Percentiles rank a stretch among this genome's conserved stretches.
Evolutionary conservation across 352 stramenopile genomes (phyloP).

Genomic region (Phytophthora sp.): DNA sequence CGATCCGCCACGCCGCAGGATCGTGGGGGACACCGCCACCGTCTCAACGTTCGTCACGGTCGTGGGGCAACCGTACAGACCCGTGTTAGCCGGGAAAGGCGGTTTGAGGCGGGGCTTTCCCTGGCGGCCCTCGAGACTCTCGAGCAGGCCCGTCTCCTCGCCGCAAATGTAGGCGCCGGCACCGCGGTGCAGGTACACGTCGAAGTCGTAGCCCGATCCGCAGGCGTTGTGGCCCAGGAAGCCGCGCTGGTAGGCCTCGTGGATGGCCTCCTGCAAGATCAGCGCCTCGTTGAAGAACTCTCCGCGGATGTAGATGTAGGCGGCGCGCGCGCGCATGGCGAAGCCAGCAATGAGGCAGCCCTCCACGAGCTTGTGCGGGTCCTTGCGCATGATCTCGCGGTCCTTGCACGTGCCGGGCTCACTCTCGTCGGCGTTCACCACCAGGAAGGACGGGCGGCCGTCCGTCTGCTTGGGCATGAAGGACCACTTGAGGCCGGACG

Average conservation of each 20-base stretch:
- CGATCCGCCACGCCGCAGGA: conserved; percentile 94
- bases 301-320: conserved; percentile 99
- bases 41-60: conserved; percentile 99
- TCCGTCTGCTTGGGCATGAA: conserved; percentile 99
- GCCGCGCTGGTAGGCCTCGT: conserved; percentile 98
- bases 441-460: conserved; percentile 98
- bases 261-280: conserved; percentile 98
- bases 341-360: conserved; percentile 98
- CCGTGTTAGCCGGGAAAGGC: conserved; percentile 99
- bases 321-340: conserved; percentile 98
- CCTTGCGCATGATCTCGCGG: conserved; percentile 99
- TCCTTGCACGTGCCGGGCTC: conserved; percentile 99
- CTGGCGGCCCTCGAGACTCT: conserved; percentile 97
- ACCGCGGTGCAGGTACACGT: conserved; percentile 99
- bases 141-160: conserved; percentile 98
- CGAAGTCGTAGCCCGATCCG: conserved; percentile 99
- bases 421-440: conserved; percentile 99
- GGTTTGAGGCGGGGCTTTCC: conserved; percentile 99
- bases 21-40: conserved; percentile 97
- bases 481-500: conserved; percentile 99
- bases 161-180: conserved; percentile 99
- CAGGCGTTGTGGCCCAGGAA: conserved; percentile 97
- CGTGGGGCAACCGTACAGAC: conserved; percentile 98
- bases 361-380: conserved; percentile 99
- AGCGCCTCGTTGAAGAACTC: conserved; percentile 99